A percentile compares a stretch with the other conserved stretches of the same genome.
Conservation (phyloP, 75 land plant genomes). For the Picea sitchensis region DNA sequence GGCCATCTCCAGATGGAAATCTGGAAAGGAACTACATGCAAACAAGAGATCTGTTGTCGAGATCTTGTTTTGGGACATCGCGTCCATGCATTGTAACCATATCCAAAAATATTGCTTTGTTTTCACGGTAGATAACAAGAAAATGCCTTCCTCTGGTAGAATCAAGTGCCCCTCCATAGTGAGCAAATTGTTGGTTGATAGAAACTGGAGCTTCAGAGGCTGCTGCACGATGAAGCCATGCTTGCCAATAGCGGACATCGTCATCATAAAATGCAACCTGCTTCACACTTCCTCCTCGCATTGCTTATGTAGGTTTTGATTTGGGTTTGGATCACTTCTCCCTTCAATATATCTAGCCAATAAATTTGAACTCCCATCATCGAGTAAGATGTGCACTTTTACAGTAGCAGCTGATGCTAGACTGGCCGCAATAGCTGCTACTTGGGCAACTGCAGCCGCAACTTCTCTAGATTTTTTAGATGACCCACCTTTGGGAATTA, state of each 20-base stretch:
- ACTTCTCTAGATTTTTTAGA: too few relatives aligned
- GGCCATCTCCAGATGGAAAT: slow-evolving; percentile 77
- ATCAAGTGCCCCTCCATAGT: slow-evolving; percentile 54
- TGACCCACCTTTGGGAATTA: too few relatives aligned
- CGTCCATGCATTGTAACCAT: slow-evolving; percentile 98
- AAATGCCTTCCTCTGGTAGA: slow-evolving; percentile 95
- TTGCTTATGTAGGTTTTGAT: too few relatives aligned
- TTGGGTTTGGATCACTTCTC: too few relatives aligned
- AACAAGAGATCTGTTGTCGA: slow-evolving; percentile 91
- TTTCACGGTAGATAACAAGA: slow-evolving; percentile 96
- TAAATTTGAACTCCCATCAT: too few relatives aligned
- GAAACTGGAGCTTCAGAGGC: slow-evolving; percentile 87
- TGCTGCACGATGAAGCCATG: slow-evolving; percentile 85
- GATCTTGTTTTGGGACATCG: slow-evolving; percentile 91
- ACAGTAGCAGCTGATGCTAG: too few relatives aligned
- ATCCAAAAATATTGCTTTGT: slow-evolving; percentile 95
- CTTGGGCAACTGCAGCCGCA: too few relatives aligned
- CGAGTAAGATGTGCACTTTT: too few relatives aligned
- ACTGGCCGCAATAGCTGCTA: too few relatives aligned
- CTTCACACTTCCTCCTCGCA: slow-evolving; percentile 94
- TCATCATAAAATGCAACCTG: slow-evolving; percentile 97
- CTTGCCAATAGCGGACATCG: slow-evolving; percentile 98
- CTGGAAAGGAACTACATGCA: slow-evolving; percentile 94
- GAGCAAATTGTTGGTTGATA: slow-evolving; percentile 58
- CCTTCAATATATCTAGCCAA: too few relatives aligned